Percentiles rank a stretch among this genome's conserved stretches.
Conservation (phyloP, 306 rosid genomes). For the Arachis stenosperma region DNA sequence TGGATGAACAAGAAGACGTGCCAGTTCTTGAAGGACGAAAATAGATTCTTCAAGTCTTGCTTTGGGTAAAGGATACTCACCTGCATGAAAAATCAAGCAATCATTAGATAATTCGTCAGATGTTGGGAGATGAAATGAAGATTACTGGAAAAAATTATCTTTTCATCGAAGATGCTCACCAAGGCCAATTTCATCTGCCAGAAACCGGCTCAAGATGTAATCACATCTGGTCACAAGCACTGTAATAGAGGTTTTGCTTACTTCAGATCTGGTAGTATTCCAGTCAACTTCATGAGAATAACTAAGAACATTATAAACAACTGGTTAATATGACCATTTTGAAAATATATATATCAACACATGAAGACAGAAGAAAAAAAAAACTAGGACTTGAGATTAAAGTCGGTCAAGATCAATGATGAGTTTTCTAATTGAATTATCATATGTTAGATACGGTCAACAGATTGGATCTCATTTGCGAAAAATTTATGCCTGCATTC, state of each 20-base stretch:
- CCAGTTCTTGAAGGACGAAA: conserved; percentile 79
- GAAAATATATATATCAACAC: conserved; percentile 7
- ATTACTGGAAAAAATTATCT: conserved; percentile 11
- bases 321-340: conserved; percentile 26
- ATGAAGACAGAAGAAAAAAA: not conserved
- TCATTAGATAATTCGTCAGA: conserved; percentile 21
- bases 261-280: conserved; percentile 75
- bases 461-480: conserved; percentile 27
- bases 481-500: conserved; percentile 30
- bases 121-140: conserved; percentile 40
- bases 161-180: conserved; percentile 52
- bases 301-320: conserved; percentile 48
- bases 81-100: conserved; percentile 50
- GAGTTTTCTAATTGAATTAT: conserved; percentile 1
- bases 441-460: conserved; percentile 9
- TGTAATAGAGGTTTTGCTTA: conserved; percentile 78
- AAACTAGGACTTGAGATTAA: conserved; percentile 22
- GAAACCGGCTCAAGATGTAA: conserved; percentile 76
- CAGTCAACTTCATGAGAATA: conserved; percentile 57
- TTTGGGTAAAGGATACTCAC: conserved; percentile 74
- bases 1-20: conserved; percentile 63
- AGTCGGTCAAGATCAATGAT: conserved; percentile 15
- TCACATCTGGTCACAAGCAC: conserved; percentile 80
- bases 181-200: conserved; percentile 70
- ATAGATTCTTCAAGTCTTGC: conserved; percentile 85